Base-by-base conservation (phyloP, 352 stramenopile genomes). In the Lagenidium giganteum region DNA sequence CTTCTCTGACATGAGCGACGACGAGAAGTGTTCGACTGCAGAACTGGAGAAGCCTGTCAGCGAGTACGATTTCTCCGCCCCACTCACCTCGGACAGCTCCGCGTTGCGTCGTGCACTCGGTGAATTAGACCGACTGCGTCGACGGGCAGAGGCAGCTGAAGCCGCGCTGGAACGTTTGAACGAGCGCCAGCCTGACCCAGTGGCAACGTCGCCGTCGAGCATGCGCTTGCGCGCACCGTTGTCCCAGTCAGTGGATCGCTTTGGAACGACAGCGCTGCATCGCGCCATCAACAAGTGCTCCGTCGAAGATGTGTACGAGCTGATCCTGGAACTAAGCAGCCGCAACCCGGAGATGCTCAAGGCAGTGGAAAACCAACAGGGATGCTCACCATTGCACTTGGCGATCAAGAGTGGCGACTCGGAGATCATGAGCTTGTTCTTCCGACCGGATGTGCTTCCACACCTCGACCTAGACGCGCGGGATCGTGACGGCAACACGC, bases 391-490 rank as follows among this genome's bases (percentile, higher is more conserved):
- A 4, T 45, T 89, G 18, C 79, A 92, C 47, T 27, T 81, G 22
- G 79, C 75, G 27, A 67, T 87, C 28, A 64, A 65, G 22, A 50
- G 58, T 23, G 79, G 73, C 2, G 79, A 74, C 18, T 58, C 73
- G 18, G 68, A 88, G 32, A 73, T 88, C 26, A 54, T 82, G 23
- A 75, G 79, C 11, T 59, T 92, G 30, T 87, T 92, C 48, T 89
- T 87, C 29, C 71, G 79, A 1, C 79, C 79, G 0, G 76, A 92
- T 18, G 72, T 92, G 16, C 60, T 88, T 17, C 73, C 73, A 7
- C 55, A 71, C 42, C 31, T 92, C n/a, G 66, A 87, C 32, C 33
- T 87, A 9, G 72, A 89, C 45, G 57, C 69, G 14, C 52, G 64
- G 6, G 76, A 92, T 51, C 70, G 73, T 28, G 72, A 92, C 34